phyloP scores from a whole-genome alignment of 2,329 filamentous ascomycete genomes.

The Didymella exigua region DNA sequence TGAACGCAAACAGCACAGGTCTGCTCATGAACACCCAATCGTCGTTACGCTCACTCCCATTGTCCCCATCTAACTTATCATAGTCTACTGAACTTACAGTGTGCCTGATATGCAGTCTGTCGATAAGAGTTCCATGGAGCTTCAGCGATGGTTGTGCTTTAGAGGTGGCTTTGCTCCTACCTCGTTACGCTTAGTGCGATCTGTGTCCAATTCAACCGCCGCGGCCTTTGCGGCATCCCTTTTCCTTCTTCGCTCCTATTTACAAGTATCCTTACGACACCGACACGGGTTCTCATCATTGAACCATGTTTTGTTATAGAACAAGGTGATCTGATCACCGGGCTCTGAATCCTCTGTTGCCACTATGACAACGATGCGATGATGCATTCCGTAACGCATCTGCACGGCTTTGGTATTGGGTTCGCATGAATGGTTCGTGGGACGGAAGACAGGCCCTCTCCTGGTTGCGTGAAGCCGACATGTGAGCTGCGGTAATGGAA shows the following conservation, averaged over 20 bases:
- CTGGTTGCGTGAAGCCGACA: not conserved
- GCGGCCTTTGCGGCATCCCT: not conserved
- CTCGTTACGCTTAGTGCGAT: not conserved
- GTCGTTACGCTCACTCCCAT: not conserved
- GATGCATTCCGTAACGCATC: not conserved
- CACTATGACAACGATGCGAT: not conserved
- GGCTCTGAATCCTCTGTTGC: not conserved
- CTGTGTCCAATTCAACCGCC: not conserved
- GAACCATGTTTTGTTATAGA: not conserved
- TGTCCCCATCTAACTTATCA: not conserved
- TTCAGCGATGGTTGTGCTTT: too few species aligned
- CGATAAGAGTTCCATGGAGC: too few species aligned
- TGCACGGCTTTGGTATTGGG: not conserved
- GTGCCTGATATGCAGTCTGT: too few species aligned
- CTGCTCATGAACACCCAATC: too few species aligned
- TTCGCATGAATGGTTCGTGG: conserved; percentile 5
- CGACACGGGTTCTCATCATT: not conserved
- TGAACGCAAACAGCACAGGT: not conserved
- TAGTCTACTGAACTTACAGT: not conserved
- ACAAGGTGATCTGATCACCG: not conserved
- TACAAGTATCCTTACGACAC: not conserved
- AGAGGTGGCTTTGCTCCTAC: too few species aligned
- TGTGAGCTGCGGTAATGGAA: not conserved
- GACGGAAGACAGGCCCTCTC: not conserved
- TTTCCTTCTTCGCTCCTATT: not conserved